These are phyloP conservation scores for Kwoniella dejecticola DNA, from an alignment of 768 basidiomycete species.

Conservation along the genomic window DNA sequence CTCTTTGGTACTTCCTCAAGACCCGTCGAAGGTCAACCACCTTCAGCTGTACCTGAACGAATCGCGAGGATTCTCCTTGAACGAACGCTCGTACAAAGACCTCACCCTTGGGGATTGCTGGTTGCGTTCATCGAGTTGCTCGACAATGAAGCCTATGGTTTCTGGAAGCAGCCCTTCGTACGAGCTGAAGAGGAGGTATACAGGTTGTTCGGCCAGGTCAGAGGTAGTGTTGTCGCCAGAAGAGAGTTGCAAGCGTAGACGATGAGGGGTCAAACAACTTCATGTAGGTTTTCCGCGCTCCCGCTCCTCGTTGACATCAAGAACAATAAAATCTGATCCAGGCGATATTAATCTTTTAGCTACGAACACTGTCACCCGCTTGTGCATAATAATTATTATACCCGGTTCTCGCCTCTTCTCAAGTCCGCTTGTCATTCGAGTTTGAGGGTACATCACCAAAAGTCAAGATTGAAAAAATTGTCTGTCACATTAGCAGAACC, in stretches of 20 bases:
- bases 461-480: too few species aligned
- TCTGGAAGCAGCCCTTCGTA: slow-evolving; percentile 54
- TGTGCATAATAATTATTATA: too few species aligned
- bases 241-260: slow-evolving; percentile 11
- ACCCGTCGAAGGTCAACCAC: slow-evolving; percentile 15
- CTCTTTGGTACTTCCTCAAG: slow-evolving; percentile 63
- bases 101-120: slow-evolving; percentile 94
- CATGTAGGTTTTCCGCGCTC: background rate
- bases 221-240: slow-evolving; percentile 10
- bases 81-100: slow-evolving; percentile 88
- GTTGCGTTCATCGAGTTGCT: slow-evolving; percentile 92
- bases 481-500: too few species aligned
- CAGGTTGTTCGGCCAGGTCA: slow-evolving; percentile 32
- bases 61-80: slow-evolving; percentile 74
- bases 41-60: slow-evolving; percentile 64
- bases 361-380: too few species aligned
- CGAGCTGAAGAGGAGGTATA: slow-evolving; percentile 48
- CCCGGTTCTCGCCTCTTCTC: too few species aligned
- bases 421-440: too few species aligned
- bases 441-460: too few species aligned
- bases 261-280: background rate
- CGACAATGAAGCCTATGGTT: slow-evolving; percentile 62
- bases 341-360: too few species aligned
- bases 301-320: background rate
- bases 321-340: background rate